These are phyloP conservation scores for Lepidium didymum DNA, from an alignment of 345 rosid genomes.

Conservation along the genomic window DNA sequence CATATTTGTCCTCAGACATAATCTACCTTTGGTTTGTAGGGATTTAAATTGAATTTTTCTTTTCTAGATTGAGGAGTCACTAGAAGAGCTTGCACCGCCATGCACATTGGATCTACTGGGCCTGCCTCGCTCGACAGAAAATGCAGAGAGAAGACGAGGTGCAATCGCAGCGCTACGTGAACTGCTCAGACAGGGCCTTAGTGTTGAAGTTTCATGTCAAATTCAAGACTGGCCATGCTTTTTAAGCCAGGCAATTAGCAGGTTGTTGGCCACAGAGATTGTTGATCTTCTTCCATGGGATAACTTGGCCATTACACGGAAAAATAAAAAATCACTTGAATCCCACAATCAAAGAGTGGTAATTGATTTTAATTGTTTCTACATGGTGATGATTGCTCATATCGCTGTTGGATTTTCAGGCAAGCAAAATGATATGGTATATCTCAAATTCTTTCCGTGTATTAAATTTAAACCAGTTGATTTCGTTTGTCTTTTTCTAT, in stretches of 20 bases:
- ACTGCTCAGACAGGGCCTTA: conserved; percentile 86
- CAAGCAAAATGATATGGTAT: conserved; percentile 76
- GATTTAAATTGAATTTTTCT: conserved; percentile 13
- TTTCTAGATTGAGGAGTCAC: conserved; percentile 81
- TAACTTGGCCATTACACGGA: conserved; percentile 53
- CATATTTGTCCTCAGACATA: background rate
- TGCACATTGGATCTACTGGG: conserved; percentile 92
- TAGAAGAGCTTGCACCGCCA: conserved; percentile 99
- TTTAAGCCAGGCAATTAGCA: conserved; percentile 62
- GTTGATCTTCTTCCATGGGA: conserved; percentile 93
- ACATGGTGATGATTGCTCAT: conserved; percentile 67
- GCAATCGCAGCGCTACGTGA: conserved; percentile 90
- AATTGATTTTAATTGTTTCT: conserved; percentile 73
- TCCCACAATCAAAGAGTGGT: conserved; percentile 90
- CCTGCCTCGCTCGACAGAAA: conserved; percentile 73
- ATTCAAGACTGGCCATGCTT: conserved; percentile 91
- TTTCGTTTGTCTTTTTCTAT: background rate
- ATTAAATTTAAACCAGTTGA: conserved; percentile 10
- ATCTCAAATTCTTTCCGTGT: conserved; percentile 13
- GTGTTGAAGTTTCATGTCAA: conserved; percentile 73
- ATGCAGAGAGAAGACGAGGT: conserved; percentile 75
- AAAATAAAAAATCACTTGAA: conserved; percentile 87
- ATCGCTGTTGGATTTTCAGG: conserved; percentile 82
- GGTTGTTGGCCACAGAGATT: conserved; percentile 79
- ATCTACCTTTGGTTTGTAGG: background rate